Conservation (phyloP, 768 basidiomycete species). For the Termitomyces titanicus region DNA sequence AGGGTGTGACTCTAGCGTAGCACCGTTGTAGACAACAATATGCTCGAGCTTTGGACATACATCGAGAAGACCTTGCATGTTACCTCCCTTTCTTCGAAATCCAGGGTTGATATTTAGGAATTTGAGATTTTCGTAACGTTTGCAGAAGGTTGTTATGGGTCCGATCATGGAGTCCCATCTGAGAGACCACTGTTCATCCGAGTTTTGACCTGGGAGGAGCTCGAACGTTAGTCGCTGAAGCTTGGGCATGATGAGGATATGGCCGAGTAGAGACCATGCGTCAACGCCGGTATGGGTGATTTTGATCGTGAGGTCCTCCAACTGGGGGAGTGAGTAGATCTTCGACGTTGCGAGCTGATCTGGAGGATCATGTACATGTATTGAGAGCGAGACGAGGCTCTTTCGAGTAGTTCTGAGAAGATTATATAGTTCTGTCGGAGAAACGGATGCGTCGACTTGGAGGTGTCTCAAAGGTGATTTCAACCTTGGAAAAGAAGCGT, state of each 20-base stretch:
- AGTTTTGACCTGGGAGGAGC: neutral
- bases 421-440: neutral
- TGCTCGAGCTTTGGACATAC: conserved; percentile 10
- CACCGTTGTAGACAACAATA: conserved; percentile 8
- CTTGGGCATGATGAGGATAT: conserved; percentile 4
- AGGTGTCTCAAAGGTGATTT: conserved; percentile 5
- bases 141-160: conserved; percentile 5
- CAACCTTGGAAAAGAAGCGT: conserved; percentile 4
- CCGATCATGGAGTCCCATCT: neutral
- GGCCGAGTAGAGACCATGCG: neutral
- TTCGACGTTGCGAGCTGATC: neutral
- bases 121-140: conserved; percentile 1
- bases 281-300: neutral
- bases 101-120: conserved; percentile 9
- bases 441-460: neutral
- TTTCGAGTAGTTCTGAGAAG: conserved; percentile 1
- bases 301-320: conserved; percentile 9
- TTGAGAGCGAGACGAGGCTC: conserved; percentile 5
- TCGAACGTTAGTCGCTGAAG: conserved; percentile 8
- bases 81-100: neutral
- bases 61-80: conserved; percentile 2
- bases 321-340: conserved; percentile 1
- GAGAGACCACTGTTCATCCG: neutral
- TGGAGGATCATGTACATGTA: conserved; percentile 3
- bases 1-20: neutral